Conservation (phyloP, 371 early-diverging fungal species). For the Neoconidiobolus thromboides region DNA sequence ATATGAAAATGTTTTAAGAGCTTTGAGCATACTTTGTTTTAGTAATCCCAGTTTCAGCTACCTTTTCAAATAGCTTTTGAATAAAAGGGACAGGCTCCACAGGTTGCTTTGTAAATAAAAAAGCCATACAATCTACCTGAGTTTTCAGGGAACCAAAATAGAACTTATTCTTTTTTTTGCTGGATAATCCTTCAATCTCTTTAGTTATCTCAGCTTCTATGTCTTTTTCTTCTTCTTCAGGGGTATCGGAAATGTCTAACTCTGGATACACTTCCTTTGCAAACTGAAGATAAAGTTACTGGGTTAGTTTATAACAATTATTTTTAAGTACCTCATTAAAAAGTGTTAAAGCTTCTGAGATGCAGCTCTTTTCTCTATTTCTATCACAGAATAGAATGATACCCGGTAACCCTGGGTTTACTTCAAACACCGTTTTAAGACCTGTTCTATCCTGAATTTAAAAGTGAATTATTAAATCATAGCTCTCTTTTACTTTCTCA, state of each 20-base stretch:
- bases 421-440: not conserved
- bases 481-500: too few relatives aligned
- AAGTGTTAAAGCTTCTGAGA: not conserved
- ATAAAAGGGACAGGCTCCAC: conserved; percentile 42
- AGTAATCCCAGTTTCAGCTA: conserved; percentile 27
- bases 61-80: conserved; percentile 30
- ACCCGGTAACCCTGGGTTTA: not conserved
- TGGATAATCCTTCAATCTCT: not conserved
- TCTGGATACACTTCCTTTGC: conserved; percentile 1
- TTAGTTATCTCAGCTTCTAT: not conserved
- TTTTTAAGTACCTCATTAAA: not conserved
- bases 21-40: conserved; percentile 23
- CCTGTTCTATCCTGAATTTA: too few relatives aligned
- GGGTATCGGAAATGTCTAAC: not conserved
- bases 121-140: not conserved
- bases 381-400: conserved; percentile 1
- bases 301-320: not conserved
- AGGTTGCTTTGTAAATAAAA: conserved; percentile 1
- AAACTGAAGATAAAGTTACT: not conserved
- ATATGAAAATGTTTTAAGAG: not conserved
- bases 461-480: too few relatives aligned
- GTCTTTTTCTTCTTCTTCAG: not conserved
- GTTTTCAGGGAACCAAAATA: not conserved
- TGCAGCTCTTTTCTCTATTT: not conserved
- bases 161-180: not conserved